A percentile compares a stretch with the other conserved stretches of the same genome.
These are phyloP conservation scores for Yamadazyma mexicana DNA, from an alignment of 1,139 yeast species.

Conservation along the genomic window DNA sequence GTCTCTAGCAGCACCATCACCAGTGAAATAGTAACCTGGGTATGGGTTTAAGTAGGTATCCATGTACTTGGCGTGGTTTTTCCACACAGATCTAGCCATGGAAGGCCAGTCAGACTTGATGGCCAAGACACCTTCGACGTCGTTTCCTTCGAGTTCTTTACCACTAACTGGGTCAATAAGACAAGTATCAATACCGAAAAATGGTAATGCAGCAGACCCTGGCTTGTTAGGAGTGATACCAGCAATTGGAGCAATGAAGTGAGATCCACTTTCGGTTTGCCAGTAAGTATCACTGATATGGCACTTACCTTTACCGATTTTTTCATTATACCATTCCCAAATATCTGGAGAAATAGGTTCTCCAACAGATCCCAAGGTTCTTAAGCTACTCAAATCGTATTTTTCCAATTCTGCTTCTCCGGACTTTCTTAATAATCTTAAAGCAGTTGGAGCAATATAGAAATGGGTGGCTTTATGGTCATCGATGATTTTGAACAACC, in stretches of 20 bases:
- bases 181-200: slow-evolving; percentile 69
- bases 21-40: slow-evolving; percentile 69
- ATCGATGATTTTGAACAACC: slow-evolving; percentile 85
- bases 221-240: slow-evolving; percentile 77
- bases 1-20: slow-evolving; percentile 84
- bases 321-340: slow-evolving; percentile 89
- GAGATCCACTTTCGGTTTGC: slow-evolving; percentile 85
- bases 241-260: slow-evolving; percentile 69
- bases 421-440: slow-evolving; percentile 79
- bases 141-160: slow-evolving; percentile 58
- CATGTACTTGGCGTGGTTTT: slow-evolving; percentile 63
- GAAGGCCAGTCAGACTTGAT: slow-evolving; percentile 78
- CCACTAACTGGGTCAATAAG: slow-evolving; percentile 75
- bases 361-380: slow-evolving; percentile 85
- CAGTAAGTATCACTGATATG: slow-evolving; percentile 80
- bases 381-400: slow-evolving; percentile 62
- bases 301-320: slow-evolving; percentile 72
- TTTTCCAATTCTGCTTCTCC: slow-evolving; percentile 68
- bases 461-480: slow-evolving; percentile 76
- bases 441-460: slow-evolving; percentile 89
- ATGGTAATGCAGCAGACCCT: slow-evolving; percentile 77
- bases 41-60: slow-evolving; percentile 75
- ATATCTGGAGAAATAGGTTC: slow-evolving; percentile 93
- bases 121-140: slow-evolving; percentile 76
- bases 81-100: slow-evolving; percentile 73